phyloP scores from a whole-genome alignment of 352 stramenopile genomes.

The Phytophthora tubulina region DNA sequence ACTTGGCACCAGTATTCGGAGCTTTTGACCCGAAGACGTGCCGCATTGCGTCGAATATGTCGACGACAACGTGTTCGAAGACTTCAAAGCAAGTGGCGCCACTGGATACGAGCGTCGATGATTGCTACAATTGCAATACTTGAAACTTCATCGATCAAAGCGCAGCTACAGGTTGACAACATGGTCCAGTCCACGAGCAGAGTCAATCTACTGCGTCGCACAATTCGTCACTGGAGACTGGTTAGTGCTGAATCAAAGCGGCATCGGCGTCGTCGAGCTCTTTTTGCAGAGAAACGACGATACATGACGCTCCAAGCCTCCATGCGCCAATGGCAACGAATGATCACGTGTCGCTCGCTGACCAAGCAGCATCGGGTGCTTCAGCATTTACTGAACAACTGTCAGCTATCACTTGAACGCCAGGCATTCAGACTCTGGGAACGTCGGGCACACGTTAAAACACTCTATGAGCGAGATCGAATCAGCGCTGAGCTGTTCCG shows the following conservation, averaged over 20 bases:
- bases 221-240: conserved; percentile 17
- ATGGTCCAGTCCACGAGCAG: conserved; percentile 4
- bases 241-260: background rate
- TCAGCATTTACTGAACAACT: conserved; percentile 12
- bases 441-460: conserved; percentile 21
- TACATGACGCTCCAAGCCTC: conserved; percentile 25
- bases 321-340: conserved; percentile 28
- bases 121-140: conserved; percentile 9
- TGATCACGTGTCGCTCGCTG: conserved; percentile 17
- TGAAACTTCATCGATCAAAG: conserved; percentile 14
- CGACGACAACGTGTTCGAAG: background rate
- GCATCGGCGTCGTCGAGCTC: conserved; percentile 13
- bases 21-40: conserved; percentile 18
- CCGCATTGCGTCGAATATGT: conserved; percentile 11
- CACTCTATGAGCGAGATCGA: conserved; percentile 20
- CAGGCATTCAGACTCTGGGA: conserved; percentile 28
- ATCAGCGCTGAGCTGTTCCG: conserved; percentile 37
- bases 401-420: conserved; percentile 18
- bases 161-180: conserved; percentile 19
- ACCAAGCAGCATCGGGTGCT: conserved; percentile 30
- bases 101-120: conserved; percentile 22
- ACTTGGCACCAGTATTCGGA: conserved; percentile 15
- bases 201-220: conserved; percentile 13
- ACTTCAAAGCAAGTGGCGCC: conserved; percentile 21
- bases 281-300: conserved; percentile 34